phyloP scores from a whole-genome alignment of 116 monocot genomes.

The Posidonia oceanica region DNA sequence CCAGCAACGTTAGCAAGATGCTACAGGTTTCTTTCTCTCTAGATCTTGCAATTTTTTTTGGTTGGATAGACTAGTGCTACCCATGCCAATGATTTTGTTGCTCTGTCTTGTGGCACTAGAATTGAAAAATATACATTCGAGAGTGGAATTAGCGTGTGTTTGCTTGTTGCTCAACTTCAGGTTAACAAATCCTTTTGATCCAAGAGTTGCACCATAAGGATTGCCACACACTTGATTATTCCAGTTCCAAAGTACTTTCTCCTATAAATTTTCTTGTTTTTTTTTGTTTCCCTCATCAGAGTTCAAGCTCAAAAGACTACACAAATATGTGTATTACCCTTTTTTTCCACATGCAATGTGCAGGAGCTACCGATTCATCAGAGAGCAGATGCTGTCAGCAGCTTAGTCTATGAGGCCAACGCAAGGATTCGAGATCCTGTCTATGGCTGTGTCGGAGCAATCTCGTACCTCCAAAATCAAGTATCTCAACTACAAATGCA shows the following conservation, averaged over 20 bases:
- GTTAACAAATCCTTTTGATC: too few relatives aligned
- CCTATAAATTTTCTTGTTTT: constrained; percentile 2
- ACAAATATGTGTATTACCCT: background rate
- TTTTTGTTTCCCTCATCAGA: background rate
- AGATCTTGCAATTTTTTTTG: constrained; percentile 5
- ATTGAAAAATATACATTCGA: too few relatives aligned
- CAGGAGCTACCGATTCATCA: constrained; percentile 83
- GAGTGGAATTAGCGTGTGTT: too few relatives aligned
- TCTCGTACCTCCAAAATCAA: constrained; percentile 82
- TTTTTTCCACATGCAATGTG: background rate
- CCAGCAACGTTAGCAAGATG: constrained; percentile 95
- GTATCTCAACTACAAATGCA: constrained; percentile 93
- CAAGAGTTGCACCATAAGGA: too few relatives aligned
- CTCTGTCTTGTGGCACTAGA: too few relatives aligned
- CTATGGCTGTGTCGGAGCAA: constrained; percentile 85
- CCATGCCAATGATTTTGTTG: background rate
- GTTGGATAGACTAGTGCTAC: background rate
- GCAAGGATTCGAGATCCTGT: constrained; percentile 84
- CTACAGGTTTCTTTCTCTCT: constrained; percentile 41
- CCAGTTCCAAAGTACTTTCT: too few relatives aligned
- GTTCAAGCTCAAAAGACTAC: background rate
- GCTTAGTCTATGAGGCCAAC: constrained; percentile 87
- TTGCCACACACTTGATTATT: too few relatives aligned
- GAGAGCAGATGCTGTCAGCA: constrained; percentile 85
- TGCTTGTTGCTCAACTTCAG: too few relatives aligned